Evolutionary conservation across 495 filamentous ascomycete species (phyloP).

Genomic region (Monascus purpureus): DNA sequence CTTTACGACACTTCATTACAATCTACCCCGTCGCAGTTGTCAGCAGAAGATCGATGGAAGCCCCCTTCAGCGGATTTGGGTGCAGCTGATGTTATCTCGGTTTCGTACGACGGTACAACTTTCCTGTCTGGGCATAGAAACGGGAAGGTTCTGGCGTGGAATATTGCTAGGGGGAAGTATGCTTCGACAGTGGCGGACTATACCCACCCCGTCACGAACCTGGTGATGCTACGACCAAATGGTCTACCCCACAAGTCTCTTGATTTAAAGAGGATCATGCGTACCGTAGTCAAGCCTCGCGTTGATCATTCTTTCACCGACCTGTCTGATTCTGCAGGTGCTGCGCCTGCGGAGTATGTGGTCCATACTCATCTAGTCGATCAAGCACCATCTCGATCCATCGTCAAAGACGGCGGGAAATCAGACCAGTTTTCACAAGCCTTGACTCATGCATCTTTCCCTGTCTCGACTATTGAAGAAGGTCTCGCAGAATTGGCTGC

Average conservation of each 20-base stretch:
- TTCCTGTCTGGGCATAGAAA: conserved; percentile 69
- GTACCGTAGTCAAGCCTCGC: conserved; percentile 58
- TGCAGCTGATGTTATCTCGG: conserved; percentile 42
- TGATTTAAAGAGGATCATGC: conserved; percentile 33
- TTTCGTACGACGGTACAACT: conserved; percentile 72
- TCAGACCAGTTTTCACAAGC: conserved; percentile 31
- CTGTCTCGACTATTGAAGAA: conserved; percentile 38
- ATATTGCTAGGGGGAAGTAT: conserved; percentile 51
- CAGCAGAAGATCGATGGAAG: conserved; percentile 43
- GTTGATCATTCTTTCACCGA: conserved; percentile 32
- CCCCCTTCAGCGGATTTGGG: conserved; percentile 46
- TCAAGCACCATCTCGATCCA: conserved; percentile 1
- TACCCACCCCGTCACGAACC: conserved; percentile 66
- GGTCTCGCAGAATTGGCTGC: conserved; percentile 38
- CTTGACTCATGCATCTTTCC: conserved; percentile 39
- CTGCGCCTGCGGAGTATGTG: conserved; percentile 52
- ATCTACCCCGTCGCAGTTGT: conserved; percentile 43
- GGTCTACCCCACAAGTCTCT: conserved; percentile 35
- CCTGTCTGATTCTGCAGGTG: conserved; percentile 26
- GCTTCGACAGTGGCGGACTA: conserved; percentile 48
- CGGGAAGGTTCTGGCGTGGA: conserved; percentile 71
- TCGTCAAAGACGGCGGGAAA: conserved; percentile 3
- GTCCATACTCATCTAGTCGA: conserved; percentile 50
- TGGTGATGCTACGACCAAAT: conserved; percentile 49
- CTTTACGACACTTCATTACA: conserved; percentile 41